Conservation (phyloP, 1,139 yeast species). For the Hansenula lynferdii region DNA sequence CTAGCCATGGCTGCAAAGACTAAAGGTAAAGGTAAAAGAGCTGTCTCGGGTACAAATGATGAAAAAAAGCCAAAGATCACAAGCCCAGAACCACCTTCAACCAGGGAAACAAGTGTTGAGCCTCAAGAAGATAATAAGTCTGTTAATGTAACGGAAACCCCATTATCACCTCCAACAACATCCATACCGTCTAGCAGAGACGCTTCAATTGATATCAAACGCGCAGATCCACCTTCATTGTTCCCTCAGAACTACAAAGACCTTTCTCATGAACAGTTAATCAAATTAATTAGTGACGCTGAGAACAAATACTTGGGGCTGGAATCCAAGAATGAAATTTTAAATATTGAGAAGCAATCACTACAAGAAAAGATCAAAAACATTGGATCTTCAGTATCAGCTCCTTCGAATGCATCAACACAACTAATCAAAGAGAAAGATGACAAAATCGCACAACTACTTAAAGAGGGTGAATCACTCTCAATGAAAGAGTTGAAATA, state of each 20-base stretch:
- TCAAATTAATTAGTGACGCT: conserved; percentile 18
- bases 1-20: conserved; percentile 74
- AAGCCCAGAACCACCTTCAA: not conserved
- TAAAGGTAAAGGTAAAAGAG: conserved; percentile 25
- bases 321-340: conserved; percentile 11
- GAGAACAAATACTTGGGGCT: conserved; percentile 10
- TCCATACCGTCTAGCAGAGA: conserved; percentile 6
- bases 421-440: conserved; percentile 27
- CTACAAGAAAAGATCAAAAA: conserved; percentile 13
- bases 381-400: conserved; percentile 4
- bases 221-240: not conserved
- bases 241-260: conserved; percentile 19
- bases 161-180: conserved; percentile 6
- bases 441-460: conserved; percentile 38
- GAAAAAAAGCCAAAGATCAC: not conserved
- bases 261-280: conserved; percentile 15
- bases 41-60: conserved; percentile 2
- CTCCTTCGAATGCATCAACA: conserved; percentile 10
- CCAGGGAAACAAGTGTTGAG: not conserved
- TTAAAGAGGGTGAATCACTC: conserved; percentile 76
- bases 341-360: conserved; percentile 15
- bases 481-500: conserved; percentile 71
- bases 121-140: not conserved
- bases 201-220: conserved; percentile 7
- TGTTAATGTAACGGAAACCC: too few species aligned